phyloP scores from a whole-genome alignment of 495 filamentous ascomycete genomes.

The Aspergillus heteromorphus region DNA sequence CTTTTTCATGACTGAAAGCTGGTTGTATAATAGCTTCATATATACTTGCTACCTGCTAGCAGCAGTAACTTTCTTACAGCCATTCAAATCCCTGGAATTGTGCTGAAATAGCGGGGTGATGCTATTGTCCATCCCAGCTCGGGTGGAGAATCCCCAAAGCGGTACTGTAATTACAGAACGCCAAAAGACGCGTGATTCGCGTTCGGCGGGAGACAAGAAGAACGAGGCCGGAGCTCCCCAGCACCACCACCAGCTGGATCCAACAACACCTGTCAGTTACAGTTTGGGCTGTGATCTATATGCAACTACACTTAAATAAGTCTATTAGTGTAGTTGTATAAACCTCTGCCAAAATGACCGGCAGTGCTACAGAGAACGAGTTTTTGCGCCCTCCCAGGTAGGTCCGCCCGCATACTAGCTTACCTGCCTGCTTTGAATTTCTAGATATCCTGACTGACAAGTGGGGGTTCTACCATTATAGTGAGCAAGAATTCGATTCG shows the following conservation, averaged over 20 bases:
- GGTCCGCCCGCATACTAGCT: constrained; percentile 11
- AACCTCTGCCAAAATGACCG: constrained; percentile 21
- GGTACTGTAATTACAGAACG: constrained; percentile 21
- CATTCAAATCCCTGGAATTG: background rate
- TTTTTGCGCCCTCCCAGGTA: constrained; percentile 38
- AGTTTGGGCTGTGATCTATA: background rate
- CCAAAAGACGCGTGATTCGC: constrained; percentile 29
- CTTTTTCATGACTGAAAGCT: background rate
- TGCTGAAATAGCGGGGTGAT: too few relatives aligned
- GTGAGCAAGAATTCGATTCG: constrained; percentile 36
- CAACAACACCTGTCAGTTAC: background rate
- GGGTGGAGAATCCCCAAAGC: constrained; percentile 11
- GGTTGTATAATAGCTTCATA: too few relatives aligned
- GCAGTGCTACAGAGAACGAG: constrained; percentile 21
- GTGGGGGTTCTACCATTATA: constrained; percentile 9
- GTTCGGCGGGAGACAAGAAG: constrained; percentile 3
- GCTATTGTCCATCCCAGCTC: background rate
- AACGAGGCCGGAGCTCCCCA: background rate
- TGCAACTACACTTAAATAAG: background rate
- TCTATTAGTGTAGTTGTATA: background rate
- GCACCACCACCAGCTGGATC: constrained; percentile 1
- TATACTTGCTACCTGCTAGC: too few relatives aligned
- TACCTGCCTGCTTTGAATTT: background rate
- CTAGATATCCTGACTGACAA: constrained; percentile 16
- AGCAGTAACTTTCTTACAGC: too few relatives aligned